A percentile compares a stretch with the other conserved stretches of the same genome.
Evolutionary conservation across 441 rosid species (phyloP).

Genomic region (Pelargonium fulgidum): DNA sequence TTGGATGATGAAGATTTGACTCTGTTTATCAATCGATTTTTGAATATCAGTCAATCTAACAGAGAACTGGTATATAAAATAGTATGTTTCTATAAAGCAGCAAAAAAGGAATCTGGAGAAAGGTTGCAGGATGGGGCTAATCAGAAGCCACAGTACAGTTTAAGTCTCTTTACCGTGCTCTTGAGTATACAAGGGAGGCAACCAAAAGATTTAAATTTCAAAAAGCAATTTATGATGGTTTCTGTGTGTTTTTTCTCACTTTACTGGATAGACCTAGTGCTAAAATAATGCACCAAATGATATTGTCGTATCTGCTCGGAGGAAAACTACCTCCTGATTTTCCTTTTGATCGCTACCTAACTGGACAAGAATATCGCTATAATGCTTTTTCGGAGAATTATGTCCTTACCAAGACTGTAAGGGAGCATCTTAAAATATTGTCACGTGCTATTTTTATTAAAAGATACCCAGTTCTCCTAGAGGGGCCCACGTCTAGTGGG

Average conservation of each 20-base stretch:
- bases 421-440: constrained; percentile 66
- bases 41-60: constrained; percentile 52
- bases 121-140: constrained; percentile 97
- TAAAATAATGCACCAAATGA: constrained; percentile 58
- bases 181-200: constrained; percentile 74
- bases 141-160: constrained; percentile 95
- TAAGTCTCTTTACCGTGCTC: constrained; percentile 84
- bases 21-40: constrained; percentile 58
- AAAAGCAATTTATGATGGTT: constrained; percentile 80
- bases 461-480: constrained; percentile 88
- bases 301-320: constrained; percentile 40
- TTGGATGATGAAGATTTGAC: constrained; percentile 68
- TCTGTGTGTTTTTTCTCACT: constrained; percentile 84
- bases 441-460: constrained; percentile 78
- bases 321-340: constrained; percentile 36
- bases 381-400: no score
- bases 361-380: no score
- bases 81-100: constrained; percentile 64
- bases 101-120: constrained; percentile 74
- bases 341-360: no score
- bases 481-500: constrained; percentile 99
- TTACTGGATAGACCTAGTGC: constrained; percentile 79
- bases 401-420: constrained; percentile 72
- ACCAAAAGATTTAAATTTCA: constrained; percentile 49
- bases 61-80: constrained; percentile 49